Evolutionary conservation across 202 grass and related monocot genomes (phyloP).

Genomic region (Elaeis oleifera): DNA sequence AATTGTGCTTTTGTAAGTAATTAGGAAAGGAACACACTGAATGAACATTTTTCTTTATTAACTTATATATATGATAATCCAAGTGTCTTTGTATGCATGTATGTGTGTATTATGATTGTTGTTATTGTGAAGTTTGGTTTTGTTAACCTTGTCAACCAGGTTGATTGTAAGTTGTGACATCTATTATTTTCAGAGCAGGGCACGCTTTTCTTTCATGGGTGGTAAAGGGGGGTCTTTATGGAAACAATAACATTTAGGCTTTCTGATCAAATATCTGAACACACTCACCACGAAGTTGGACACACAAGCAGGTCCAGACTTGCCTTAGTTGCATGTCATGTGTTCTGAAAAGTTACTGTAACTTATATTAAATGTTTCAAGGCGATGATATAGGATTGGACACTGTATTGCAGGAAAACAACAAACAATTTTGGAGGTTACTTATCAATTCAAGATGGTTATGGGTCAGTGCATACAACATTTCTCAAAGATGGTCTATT

Average conservation of each 20-base stretch:
- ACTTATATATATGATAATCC: too few relatives aligned
- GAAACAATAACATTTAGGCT: slow-evolving; percentile 84
- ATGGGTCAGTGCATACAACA: slow-evolving; percentile 37
- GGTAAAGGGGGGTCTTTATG: slow-evolving; percentile 85
- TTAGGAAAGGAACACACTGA: too few relatives aligned
- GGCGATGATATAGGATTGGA: slow-evolving; percentile 2
- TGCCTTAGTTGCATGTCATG: slow-evolving; percentile 1
- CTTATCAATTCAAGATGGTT: slow-evolving; percentile 44
- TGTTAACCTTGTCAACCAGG: too few relatives aligned
- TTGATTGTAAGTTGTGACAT: not conserved
- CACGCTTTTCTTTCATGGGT: slow-evolving; percentile 98
- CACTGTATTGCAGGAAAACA: slow-evolving; percentile 3
- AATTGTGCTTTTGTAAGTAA: too few relatives aligned
- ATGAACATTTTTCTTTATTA: too few relatives aligned
- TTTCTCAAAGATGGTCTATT: slow-evolving; percentile 76
- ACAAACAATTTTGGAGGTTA: slow-evolving; percentile 62
- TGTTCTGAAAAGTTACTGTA: slow-evolving; percentile 11
- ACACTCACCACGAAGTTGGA: slow-evolving; percentile 15
- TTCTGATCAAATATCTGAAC: slow-evolving; percentile 44
- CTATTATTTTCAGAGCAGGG: slow-evolving; percentile 71
- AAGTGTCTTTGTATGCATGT: too few relatives aligned
- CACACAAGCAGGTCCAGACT: slow-evolving; percentile 21
- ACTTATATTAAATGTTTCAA: slow-evolving; percentile 11
- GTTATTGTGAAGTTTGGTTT: too few relatives aligned
- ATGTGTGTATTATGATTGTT: too few relatives aligned